Base-by-base conservation (phyloP, 1,284 basidiomycete genomes). In the Trametes polyzona region DNA sequence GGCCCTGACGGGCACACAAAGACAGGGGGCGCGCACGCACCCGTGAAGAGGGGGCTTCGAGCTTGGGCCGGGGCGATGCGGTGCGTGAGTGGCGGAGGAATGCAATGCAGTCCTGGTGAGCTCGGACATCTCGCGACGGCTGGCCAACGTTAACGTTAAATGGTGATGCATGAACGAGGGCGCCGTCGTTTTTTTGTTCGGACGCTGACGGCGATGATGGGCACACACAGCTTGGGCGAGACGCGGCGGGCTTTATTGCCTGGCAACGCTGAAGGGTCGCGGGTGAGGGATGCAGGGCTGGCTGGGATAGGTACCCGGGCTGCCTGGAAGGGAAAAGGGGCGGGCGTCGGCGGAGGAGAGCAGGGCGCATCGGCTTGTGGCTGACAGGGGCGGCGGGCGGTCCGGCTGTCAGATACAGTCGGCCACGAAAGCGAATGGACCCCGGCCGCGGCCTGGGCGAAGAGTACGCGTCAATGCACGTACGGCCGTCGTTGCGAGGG, bases 391-490 rank as follows among this genome's bases (percentile, higher is more conserved):
- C 50, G 49, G 40, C 30, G 40, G 50, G 50, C 50, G 50, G 41
- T 52, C 41, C 50, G 40, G 50, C 41, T 44, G 50, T 52, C 50
- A 52, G 24, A 36, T 43, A 52, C 32, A 26, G 50, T 29, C 11
- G n/a, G n/a, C n/a, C 23, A 35, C 11, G 16, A 4, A 17, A n/a
- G n/a, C n/a, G n/a, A n/a, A 42, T 14, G n/a, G 27, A 11, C 39
- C 17, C 8, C 27, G 27, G 24, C 10, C 11, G 47, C 5, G 36
- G 24, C 26, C 36, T 27, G 24, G 37, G 19, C 47, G 29, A 27
- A 41, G 32, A 29, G 30, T 21, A 35, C 30, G n/a, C 32, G n/a
- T n/a, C n/a, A n/a, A n/a, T n/a, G n/a, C n/a, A n/a, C n/a, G n/a
- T 14, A 21, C 17, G 29, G 29, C 14, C 9, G 49, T 46, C 17